These are phyloP conservation scores for Senecio squalidus DNA, from an alignment of 140 eudicot species.

Conservation along the genomic window DNA sequence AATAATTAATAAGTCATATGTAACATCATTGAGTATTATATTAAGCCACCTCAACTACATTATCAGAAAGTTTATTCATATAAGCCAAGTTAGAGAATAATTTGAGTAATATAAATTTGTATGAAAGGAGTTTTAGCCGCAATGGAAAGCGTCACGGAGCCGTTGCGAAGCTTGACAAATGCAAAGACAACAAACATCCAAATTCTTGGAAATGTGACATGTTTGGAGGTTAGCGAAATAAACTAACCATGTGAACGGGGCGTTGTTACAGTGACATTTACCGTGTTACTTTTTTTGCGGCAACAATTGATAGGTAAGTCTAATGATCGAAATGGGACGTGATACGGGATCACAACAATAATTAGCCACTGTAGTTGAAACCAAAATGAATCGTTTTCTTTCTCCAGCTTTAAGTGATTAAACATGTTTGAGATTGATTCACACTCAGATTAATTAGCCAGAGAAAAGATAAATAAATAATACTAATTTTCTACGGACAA, in stretches of 20 bases:
- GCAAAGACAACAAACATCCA: slow-evolving; percentile 26
- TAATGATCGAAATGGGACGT: background rate
- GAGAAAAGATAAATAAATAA: too few species aligned
- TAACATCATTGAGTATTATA: too few species aligned
- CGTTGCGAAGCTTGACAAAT: slow-evolving; percentile 17
- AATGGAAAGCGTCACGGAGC: slow-evolving; percentile 30
- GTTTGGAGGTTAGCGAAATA: slow-evolving; percentile 14
- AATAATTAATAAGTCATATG: too few species aligned
- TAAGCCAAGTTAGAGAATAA: slow-evolving; percentile 26
- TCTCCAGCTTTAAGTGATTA: too few species aligned
- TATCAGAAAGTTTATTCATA: background rate
- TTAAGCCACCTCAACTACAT: too few species aligned
- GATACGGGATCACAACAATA: too few species aligned
- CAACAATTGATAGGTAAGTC: background rate
- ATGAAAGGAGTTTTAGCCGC: slow-evolving; percentile 22
- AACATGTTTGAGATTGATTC: too few species aligned
- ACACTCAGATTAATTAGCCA: too few species aligned
- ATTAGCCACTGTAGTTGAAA: too few species aligned
- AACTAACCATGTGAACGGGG: slow-evolving; percentile 20
- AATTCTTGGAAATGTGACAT: slow-evolving; percentile 17
- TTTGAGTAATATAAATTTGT: slow-evolving; percentile 14
- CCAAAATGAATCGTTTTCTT: background rate
- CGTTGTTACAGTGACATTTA: slow-evolving; percentile 22
- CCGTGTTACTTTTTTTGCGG: slow-evolving; percentile 17
- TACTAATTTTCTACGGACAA: too few species aligned